phyloP scores from a whole-genome alignment of 2,329 filamentous ascomycete species.

The Thermothelomyces thermophilus region DNA sequence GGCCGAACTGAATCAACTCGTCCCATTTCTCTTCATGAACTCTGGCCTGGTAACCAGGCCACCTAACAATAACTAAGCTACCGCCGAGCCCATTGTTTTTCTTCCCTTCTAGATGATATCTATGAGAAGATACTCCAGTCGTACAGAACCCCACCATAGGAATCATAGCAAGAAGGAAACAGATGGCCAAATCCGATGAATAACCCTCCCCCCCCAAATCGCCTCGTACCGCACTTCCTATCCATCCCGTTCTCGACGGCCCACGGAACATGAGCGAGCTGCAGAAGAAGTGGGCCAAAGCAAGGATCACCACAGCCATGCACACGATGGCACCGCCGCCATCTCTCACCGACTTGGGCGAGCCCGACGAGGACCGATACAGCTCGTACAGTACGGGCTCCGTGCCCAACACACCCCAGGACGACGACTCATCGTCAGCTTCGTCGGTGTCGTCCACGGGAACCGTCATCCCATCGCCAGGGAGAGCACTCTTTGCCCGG shows the following conservation, averaged over 20 bases:
- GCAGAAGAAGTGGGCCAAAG: constrained; percentile 30
- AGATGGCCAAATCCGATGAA: not conserved
- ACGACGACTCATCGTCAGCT: constrained; percentile 66
- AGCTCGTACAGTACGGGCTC: constrained; percentile 17
- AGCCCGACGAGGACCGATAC: constrained; percentile 28
- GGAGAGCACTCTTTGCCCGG: constrained; percentile 65
- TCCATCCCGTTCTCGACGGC: not conserved
- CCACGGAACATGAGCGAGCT: constrained; percentile 29
- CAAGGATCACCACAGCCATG: constrained; percentile 21
- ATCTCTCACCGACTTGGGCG: constrained; percentile 23
- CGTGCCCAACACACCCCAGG: constrained; percentile 37
- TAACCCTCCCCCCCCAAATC: not conserved
- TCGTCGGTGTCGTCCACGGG: constrained; percentile 90
- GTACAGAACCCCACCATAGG: too few species aligned
- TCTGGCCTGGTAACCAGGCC: too few species aligned
- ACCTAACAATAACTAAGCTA: too few species aligned
- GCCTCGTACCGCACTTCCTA: not conserved
- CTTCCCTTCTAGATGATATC: not conserved
- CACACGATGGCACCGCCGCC: constrained; percentile 12
- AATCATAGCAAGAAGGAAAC: not conserved
- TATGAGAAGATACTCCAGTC: too few species aligned
- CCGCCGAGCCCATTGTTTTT: not conserved
- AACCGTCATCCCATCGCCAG: constrained; percentile 76
- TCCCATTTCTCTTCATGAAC: too few species aligned
- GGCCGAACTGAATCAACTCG: not conserved